Conservation (phyloP, 768 basidiomycete genomes). For the Pleurotus pulmonarius region DNA sequence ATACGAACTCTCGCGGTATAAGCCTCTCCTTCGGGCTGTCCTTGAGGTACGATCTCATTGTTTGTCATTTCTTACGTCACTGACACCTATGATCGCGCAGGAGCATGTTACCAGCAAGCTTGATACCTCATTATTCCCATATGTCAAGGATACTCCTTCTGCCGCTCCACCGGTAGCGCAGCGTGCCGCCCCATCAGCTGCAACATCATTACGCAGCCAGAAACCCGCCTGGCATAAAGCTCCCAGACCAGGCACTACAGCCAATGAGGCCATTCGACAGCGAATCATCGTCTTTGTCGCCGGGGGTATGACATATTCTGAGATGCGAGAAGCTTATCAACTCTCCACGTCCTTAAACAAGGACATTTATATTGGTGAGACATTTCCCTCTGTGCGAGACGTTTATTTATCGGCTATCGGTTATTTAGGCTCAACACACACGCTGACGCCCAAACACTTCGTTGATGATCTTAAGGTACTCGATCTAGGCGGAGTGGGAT, state of each 20-base stretch:
- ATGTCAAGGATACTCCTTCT: slow-evolving; percentile 76
- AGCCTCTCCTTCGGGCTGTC: slow-evolving; percentile 75
- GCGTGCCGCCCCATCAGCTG: slow-evolving; percentile 49
- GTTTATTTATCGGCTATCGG: background rate
- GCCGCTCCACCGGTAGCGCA: slow-evolving; percentile 43
- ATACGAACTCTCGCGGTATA: slow-evolving; percentile 94
- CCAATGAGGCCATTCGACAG: slow-evolving; percentile 54
- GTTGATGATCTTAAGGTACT: slow-evolving; percentile 85
- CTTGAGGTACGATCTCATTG: slow-evolving; percentile 58
- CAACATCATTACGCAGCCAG: slow-evolving; percentile 81
- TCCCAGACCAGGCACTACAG: slow-evolving; percentile 45
- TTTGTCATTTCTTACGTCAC: background rate
- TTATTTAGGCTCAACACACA: slow-evolving; percentile 83
- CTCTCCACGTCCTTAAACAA: slow-evolving; percentile 72
- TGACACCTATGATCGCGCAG: slow-evolving; percentile 33
- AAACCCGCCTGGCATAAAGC: slow-evolving; percentile 89
- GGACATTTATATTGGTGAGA: slow-evolving; percentile 86
- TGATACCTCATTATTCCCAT: slow-evolving; percentile 81
- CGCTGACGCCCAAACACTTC: slow-evolving; percentile 78
- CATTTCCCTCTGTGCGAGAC: background rate
- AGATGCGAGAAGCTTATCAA: slow-evolving; percentile 85
- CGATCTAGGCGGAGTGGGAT: slow-evolving; percentile 85
- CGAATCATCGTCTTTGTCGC: slow-evolving; percentile 87
- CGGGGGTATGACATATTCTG: slow-evolving; percentile 95
- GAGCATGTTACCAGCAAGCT: slow-evolving; percentile 80